Evolutionary conservation across 1,284 basidiomycete genomes (phyloP).

Genomic region (Earliella scabrosa): DNA sequence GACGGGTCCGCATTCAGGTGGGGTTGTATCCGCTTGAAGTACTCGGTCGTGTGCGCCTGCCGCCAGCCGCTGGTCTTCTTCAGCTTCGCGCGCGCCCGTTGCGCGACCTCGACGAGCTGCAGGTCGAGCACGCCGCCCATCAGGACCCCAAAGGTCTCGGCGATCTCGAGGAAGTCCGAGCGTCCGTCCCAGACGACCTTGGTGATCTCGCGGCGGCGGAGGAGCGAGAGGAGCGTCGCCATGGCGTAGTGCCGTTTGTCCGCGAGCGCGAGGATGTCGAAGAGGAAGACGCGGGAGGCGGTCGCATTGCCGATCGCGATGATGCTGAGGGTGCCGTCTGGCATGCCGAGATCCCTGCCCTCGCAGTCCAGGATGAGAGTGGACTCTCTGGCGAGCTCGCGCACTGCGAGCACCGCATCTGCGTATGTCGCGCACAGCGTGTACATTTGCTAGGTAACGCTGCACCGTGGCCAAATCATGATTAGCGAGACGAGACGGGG

Average conservation of each 20-base stretch:
- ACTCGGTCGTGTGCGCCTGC: conserved; percentile 31
- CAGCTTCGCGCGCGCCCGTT: conserved; percentile 36
- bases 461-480: too few species aligned
- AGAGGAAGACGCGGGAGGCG: conserved; percentile 44
- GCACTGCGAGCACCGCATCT: conserved; percentile 11
- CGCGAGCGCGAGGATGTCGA: conserved; percentile 40
- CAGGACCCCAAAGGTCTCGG: conserved; percentile 31
- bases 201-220: conserved; percentile 33
- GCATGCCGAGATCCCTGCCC: conserved; percentile 43
- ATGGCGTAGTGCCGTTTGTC: conserved; percentile 25
- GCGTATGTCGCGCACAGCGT: conserved; percentile 7
- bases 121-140: conserved; percentile 44
- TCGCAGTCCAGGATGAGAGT: conserved; percentile 35
- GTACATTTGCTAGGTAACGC: too few species aligned
- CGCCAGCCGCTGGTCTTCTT: conserved; percentile 28
- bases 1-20: background rate
- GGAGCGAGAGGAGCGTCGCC: conserved; percentile 31
- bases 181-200: conserved; percentile 53
- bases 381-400: conserved; percentile 17
- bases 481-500: too few species aligned
- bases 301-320: conserved; percentile 45
- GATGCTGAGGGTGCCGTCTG: conserved; percentile 43
- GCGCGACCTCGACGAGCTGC: conserved; percentile 41
- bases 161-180: conserved; percentile 46
- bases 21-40: conserved; percentile 23